Base-by-base conservation (phyloP, 2,329 filamentous ascomycete genomes). In the Cyanodermella asteris region DNA sequence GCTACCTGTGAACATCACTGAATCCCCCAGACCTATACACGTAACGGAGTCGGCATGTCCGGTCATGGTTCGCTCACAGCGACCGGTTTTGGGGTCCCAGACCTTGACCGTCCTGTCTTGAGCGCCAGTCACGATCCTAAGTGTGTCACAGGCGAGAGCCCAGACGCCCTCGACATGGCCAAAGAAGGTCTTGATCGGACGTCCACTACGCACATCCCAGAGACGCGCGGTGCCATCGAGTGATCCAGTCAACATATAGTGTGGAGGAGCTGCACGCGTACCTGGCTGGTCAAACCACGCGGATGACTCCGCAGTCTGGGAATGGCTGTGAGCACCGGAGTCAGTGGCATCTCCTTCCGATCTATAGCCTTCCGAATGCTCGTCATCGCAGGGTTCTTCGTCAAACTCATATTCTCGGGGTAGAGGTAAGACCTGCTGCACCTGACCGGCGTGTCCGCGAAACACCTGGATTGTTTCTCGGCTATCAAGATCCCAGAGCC, bases 121-220 rank as follows among this genome's bases (percentile, higher is more conserved):
- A 7, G 78, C 76, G 1, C 82, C 84, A 11, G 74, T 80, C 9
- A 94, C 80, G 10, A 91, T 68, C 7, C 87, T 69, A 12, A 94
- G 55, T 1, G 75, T 82, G 48, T 94, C 84, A 3, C 77, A 84
- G 0, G 76, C 78, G 3, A 97, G 59, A 5, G 77, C 75, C 87
- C 87, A 97, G 12, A 97, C 74, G 16, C 87, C 87, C 47, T 97
- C 87, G 13, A 97, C 65, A 41, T 97, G 87, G 0, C 87, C 87
- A 44, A 94, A 97, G 56, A 93, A 91, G 16, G 80, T 91, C 32
- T 80, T 75, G 17, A 93, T 60, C 39, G 78, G 91, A 34, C 68
- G 67, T 18, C 78, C 80, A 1, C 74, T 74, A 5, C 64, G 64
- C 2, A 81, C 76, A 44, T 93, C 80, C 84, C 87, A 97, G 12